Conservation (phyloP, 306 rosid species). For the Bauhinia variegata region DNA sequence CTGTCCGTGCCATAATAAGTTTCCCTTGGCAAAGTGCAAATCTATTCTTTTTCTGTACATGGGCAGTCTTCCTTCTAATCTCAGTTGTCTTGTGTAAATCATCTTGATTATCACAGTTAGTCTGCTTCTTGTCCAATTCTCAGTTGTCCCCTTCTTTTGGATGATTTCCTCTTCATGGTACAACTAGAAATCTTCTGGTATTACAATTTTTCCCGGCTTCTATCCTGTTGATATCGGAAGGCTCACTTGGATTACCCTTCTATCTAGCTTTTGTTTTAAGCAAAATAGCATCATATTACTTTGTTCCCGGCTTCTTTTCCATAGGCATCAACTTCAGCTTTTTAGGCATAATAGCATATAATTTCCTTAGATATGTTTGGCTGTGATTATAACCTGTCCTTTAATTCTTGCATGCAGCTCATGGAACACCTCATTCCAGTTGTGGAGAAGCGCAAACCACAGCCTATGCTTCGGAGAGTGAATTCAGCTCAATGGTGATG, state of each 20-base stretch:
- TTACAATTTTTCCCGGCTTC: background rate
- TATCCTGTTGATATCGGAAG: background rate
- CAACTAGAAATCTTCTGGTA: too few species aligned
- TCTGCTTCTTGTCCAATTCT: background rate
- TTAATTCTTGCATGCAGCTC: conserved; percentile 53
- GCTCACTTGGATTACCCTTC: conserved; percentile 5
- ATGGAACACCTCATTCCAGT: conserved; percentile 54
- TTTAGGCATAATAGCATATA: background rate
- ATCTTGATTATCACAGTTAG: background rate
- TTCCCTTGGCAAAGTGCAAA: too few species aligned
- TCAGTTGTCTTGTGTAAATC: conserved; percentile 1
- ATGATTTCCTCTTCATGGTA: background rate
- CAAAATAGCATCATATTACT: background rate
- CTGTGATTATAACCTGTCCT: conserved; percentile 19
- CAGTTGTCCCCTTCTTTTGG: background rate
- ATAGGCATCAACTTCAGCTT: too few species aligned
- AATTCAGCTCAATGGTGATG: conserved; percentile 51
- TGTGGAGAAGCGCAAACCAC: conserved; percentile 50
- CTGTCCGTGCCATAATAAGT: too few species aligned
- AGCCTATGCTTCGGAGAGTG: conserved; percentile 50
- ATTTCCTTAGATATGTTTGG: background rate
- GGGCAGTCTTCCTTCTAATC: background rate
- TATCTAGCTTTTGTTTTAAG: background rate
- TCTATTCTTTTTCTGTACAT: background rate
- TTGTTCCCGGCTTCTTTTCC: too few species aligned